phyloP scores from a whole-genome alignment of 371 early-diverging fungal species.

The Syncephalis plumigaleata region DNA sequence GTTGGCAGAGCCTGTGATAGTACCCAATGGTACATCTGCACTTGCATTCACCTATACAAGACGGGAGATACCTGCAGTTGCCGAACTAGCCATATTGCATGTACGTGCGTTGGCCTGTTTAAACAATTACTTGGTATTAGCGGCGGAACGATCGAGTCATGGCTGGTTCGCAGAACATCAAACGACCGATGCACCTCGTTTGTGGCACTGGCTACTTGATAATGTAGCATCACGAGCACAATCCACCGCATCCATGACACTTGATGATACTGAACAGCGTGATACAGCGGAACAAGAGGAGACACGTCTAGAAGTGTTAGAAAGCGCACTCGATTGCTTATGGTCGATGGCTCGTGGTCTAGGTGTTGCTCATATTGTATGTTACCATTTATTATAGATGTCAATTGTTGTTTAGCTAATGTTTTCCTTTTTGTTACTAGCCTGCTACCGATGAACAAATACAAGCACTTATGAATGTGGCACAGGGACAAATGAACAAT shows the following conservation, averaged over 20 bases:
- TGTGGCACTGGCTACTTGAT: conserved; percentile 46
- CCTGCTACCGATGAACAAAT: conserved; percentile 9
- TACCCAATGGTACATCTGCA: too few species aligned
- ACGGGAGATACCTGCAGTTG: too few species aligned
- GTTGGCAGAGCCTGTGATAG: too few species aligned
- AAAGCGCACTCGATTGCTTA: conserved; percentile 45
- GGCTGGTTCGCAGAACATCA: conserved; percentile 45
- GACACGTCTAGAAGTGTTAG: conserved; percentile 20
- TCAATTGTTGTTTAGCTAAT: too few species aligned
- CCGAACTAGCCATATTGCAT: conserved; percentile 29
- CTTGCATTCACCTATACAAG: too few species aligned
- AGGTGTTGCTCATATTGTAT: conserved; percentile 17
- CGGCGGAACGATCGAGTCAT: conserved; percentile 43
- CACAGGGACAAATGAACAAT: conserved; percentile 8
- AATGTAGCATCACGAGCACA: conserved; percentile 1
- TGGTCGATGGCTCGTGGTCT: conserved; percentile 57
- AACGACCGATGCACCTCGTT: conserved; percentile 25
- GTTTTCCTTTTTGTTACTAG: too few species aligned
- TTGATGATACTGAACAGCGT: neutral
- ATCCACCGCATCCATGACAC: neutral
- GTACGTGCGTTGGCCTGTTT: conserved; percentile 53
- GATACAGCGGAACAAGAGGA: too few species aligned
- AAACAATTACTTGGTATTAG: conserved; percentile 54
- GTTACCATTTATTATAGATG: too few species aligned
- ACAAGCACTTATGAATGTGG: conserved; percentile 1